Percentiles rank a stretch among this genome's conserved stretches.
Evolutionary conservation across 768 basidiomycete species (phyloP).

Genomic region (Daedaleopsis nitida): DNA sequence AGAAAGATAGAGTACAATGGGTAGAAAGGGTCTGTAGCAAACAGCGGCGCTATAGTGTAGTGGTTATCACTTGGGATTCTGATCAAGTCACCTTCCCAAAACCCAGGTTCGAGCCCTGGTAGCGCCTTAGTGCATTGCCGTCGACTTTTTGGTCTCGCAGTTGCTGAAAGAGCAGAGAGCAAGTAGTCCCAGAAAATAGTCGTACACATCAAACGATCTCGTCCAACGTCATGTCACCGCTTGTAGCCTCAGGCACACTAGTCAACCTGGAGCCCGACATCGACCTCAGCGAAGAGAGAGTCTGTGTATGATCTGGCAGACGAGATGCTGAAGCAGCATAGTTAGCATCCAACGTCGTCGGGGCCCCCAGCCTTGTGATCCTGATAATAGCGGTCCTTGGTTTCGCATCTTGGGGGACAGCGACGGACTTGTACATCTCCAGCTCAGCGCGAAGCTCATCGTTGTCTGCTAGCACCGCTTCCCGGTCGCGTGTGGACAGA

Average conservation of each 20-base stretch:
- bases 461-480: slow-evolving; percentile 30
- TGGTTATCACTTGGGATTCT: slow-evolving; percentile 47
- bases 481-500: slow-evolving; percentile 33
- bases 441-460: slow-evolving; percentile 36
- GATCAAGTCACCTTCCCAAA: slow-evolving; percentile 35
- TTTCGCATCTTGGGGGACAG: slow-evolving; percentile 29
- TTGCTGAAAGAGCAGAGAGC: too few relatives aligned
- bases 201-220: slow-evolving; percentile 25
- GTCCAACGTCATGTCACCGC: slow-evolving; percentile 34
- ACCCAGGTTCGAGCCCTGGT: slow-evolving; percentile 52
- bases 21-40: too few relatives aligned
- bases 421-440: slow-evolving; percentile 37
- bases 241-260: slow-evolving; percentile 19
- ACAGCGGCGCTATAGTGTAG: slow-evolving; percentile 39
- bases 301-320: background rate
- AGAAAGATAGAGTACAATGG: too few relatives aligned
- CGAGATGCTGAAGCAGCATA: background rate
- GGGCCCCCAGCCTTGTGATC: slow-evolving; percentile 32
- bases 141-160: too few relatives aligned
- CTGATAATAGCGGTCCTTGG: slow-evolving; percentile 37
- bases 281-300: background rate
- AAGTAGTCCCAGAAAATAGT: background rate
- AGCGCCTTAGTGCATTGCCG: too few relatives aligned
- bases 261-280: slow-evolving; percentile 9
- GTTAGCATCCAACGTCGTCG: background rate